Conservation (phyloP, 202 grass and related monocot genomes). For the Schoenoplectus triqueter region DNA sequence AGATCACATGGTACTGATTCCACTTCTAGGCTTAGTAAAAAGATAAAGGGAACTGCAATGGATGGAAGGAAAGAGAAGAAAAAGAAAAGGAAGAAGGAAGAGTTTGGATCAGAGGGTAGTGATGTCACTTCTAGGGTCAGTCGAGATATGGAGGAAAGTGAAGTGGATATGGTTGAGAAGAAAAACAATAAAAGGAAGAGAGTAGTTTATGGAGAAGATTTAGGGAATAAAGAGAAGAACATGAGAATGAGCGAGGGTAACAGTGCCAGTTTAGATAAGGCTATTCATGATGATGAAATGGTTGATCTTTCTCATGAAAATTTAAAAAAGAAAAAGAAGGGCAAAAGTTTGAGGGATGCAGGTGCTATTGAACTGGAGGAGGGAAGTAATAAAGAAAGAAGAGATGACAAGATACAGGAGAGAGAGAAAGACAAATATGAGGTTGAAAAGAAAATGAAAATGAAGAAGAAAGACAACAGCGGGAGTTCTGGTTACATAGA, state of each 20-base stretch:
- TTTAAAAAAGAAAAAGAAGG: constrained; percentile 37
- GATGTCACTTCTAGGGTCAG: constrained; percentile 14
- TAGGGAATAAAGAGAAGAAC: constrained; percentile 46
- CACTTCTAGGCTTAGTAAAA: constrained; percentile 6
- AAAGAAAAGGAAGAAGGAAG: constrained; percentile 38
- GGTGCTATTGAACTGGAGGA: constrained; percentile 28
- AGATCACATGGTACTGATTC: constrained; percentile 8
- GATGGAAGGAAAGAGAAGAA: constrained; percentile 39
- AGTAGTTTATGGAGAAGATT: constrained; percentile 32
- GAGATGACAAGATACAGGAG: constrained; percentile 21
- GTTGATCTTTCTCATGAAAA: constrained; percentile 19
- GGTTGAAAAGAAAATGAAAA: constrained; percentile 1
- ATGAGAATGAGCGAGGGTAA: constrained; percentile 40
- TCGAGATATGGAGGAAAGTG: constrained; percentile 16
- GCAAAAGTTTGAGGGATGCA: constrained; percentile 28
- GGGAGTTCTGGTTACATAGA: neutral
- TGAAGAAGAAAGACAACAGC: constrained; percentile 19
- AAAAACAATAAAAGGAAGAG: constrained; percentile 24
- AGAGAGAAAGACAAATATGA: constrained; percentile 32
- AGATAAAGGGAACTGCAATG: constrained; percentile 20
- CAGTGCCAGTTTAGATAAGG: neutral
- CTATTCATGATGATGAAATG: neutral
- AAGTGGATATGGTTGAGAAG: constrained; percentile 10
- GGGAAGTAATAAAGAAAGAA: constrained; percentile 38
- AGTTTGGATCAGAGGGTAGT: neutral